These are phyloP conservation scores for Styphnolobium japonicum DNA, from an alignment of 306 rosid genomes.

Conservation along the genomic window DNA sequence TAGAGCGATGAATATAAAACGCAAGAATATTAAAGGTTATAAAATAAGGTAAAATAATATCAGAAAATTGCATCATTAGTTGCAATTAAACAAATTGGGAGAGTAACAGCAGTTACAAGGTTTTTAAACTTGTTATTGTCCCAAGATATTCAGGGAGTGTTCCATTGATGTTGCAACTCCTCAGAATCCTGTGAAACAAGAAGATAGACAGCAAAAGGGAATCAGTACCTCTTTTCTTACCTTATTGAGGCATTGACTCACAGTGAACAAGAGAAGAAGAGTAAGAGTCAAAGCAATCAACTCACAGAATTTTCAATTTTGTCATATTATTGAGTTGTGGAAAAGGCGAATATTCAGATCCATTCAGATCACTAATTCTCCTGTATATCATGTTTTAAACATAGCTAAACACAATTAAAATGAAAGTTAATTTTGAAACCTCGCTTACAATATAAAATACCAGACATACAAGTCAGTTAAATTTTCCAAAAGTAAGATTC, in stretches of 20 bases:
- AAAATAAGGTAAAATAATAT: background rate
- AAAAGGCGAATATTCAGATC: constrained; percentile 41
- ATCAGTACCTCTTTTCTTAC: constrained; percentile 1
- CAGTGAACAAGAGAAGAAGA: background rate
- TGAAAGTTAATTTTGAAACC: background rate
- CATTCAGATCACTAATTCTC: constrained; percentile 76
- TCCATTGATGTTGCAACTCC: constrained; percentile 76
- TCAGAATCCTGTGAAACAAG: constrained; percentile 49
- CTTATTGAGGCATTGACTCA: constrained; percentile 17
- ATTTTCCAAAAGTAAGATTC: constrained; percentile 37
- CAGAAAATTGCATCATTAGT: background rate
- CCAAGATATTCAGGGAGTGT: constrained; percentile 40
- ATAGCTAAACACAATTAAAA: background rate
- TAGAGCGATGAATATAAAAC: background rate
- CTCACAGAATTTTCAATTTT: constrained; percentile 55
- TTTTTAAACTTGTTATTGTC: constrained; percentile 22
- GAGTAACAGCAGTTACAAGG: constrained; percentile 39
- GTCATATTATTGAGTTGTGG: constrained; percentile 39
- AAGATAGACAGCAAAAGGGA: background rate
- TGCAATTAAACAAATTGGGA: constrained; percentile 24
- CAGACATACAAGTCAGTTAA: constrained; percentile 61
- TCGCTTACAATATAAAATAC: background rate
- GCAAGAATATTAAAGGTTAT: background rate
- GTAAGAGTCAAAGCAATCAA: constrained; percentile 14
- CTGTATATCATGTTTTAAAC: constrained; percentile 37